Conservation (phyloP, 2,329 filamentous ascomycete genomes). For the Aspergillus neotritici region DNA sequence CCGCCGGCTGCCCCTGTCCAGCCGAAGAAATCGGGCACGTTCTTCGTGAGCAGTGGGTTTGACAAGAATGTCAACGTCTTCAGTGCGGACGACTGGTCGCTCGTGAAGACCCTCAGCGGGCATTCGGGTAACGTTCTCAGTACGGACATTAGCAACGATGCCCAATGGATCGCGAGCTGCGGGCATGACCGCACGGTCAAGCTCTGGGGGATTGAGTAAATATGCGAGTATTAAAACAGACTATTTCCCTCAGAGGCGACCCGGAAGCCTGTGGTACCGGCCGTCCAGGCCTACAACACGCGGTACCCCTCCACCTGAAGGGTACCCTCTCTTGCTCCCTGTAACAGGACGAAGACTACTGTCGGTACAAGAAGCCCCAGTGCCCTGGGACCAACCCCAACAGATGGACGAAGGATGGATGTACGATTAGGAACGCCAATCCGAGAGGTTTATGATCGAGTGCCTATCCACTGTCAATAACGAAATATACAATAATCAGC, state of each 20-base stretch:
- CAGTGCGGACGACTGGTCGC: slow-evolving; percentile 90
- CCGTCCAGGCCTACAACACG: too few relatives aligned
- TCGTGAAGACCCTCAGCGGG: slow-evolving; percentile 79
- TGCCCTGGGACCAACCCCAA: too few relatives aligned
- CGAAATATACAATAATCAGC: neutral
- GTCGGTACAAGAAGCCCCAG: too few relatives aligned
- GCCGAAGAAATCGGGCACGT: slow-evolving; percentile 84
- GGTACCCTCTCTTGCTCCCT: too few relatives aligned
- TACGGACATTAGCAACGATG: slow-evolving; percentile 79
- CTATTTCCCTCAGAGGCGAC: neutral
- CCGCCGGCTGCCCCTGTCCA: slow-evolving; percentile 37
- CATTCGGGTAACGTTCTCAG: slow-evolving; percentile 91
- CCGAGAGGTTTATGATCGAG: neutral
- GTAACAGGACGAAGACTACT: too few relatives aligned
- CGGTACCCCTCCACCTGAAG: too few relatives aligned
- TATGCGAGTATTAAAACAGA: slow-evolving; percentile 40
- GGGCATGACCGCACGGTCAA: slow-evolving; percentile 94
- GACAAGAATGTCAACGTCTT: slow-evolving; percentile 95
- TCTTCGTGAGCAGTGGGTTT: slow-evolving; percentile 85
- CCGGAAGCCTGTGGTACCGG: too few relatives aligned
- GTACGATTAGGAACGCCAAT: neutral
- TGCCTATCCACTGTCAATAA: neutral
- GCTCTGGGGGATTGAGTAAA: slow-evolving; percentile 82
- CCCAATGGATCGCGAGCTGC: slow-evolving; percentile 87
- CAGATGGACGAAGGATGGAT: too few relatives aligned